Evolutionary conservation across 169 alveolate genomes (phyloP).

Genomic region (Eimeria nieschulzi): DNA sequence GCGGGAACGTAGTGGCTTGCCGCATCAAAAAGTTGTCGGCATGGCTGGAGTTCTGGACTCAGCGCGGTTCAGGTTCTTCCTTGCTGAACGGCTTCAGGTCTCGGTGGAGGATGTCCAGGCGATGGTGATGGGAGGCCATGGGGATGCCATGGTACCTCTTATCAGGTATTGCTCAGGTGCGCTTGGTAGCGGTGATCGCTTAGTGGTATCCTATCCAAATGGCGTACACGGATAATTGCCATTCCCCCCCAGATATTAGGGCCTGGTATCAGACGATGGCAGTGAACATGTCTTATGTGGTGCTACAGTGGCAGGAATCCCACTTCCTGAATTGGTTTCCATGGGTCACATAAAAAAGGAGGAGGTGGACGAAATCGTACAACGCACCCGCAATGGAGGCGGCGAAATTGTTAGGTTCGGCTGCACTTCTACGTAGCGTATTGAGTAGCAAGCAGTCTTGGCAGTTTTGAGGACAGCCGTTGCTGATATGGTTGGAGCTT

Average conservation of each 20-base stretch:
- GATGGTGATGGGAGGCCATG: conserved; percentile 87
- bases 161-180: conserved; percentile 76
- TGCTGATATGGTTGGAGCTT: neutral
- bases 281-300: neutral
- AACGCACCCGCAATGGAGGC: conserved; percentile 83
- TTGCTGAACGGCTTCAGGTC: conserved; percentile 81
- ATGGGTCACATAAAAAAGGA: conserved; percentile 78
- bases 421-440: neutral
- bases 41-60: conserved; percentile 86
- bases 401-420: conserved; percentile 82
- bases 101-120: conserved; percentile 83
- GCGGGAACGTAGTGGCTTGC: conserved; percentile 71
- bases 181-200: neutral
- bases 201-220: neutral
- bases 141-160: conserved; percentile 86
- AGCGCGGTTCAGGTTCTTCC: conserved; percentile 81
- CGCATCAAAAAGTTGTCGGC: conserved; percentile 71
- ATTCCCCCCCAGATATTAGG: neutral
- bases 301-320: conserved; percentile 83
- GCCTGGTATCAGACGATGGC: no score
- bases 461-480: neutral
- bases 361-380: conserved; percentile 82
- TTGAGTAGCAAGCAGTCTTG: neutral
- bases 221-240: neutral
- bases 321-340: conserved; percentile 79